Conservation (phyloP, 2,329 filamentous ascomycete genomes). For the Penicillium vulpinum region DNA sequence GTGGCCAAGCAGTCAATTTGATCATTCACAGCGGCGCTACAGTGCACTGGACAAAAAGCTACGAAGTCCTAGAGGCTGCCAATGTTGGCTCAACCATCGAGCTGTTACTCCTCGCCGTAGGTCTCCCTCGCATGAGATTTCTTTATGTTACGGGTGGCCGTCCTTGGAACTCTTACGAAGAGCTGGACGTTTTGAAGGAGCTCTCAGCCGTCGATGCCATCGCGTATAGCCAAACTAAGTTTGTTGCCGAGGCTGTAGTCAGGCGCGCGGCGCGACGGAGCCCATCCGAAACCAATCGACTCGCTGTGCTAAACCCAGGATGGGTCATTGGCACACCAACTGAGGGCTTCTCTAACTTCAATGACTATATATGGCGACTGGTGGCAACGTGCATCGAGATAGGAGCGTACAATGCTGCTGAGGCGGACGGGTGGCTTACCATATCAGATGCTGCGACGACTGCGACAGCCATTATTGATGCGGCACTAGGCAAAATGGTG, state of each 20-base stretch:
- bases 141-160: background rate
- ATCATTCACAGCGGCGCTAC: background rate
- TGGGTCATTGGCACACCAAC: slow-evolving; percentile 14
- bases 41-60: background rate
- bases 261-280: background rate
- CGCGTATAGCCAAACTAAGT: slow-evolving; percentile 1
- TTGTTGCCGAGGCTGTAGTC: background rate
- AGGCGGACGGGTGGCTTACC: slow-evolving; percentile 13
- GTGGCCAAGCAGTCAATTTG: background rate
- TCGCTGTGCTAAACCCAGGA: slow-evolving; percentile 20
- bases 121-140: background rate
- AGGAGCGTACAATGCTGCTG: slow-evolving; percentile 2
- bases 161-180: background rate
- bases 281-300: background rate
- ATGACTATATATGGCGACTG: slow-evolving; percentile 20
- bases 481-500: background rate
- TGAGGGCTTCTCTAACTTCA: slow-evolving; percentile 15
- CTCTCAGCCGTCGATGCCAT: background rate
- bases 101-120: background rate
- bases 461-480: slow-evolving; percentile 11
- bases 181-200: background rate
- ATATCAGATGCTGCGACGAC: slow-evolving; percentile 4
- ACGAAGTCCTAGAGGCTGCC: background rate
- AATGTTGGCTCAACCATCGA: background rate
- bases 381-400: slow-evolving; percentile 11